phyloP scores from a whole-genome alignment of 2,329 filamentous ascomycete species.

The Onygenales sp. region DNA sequence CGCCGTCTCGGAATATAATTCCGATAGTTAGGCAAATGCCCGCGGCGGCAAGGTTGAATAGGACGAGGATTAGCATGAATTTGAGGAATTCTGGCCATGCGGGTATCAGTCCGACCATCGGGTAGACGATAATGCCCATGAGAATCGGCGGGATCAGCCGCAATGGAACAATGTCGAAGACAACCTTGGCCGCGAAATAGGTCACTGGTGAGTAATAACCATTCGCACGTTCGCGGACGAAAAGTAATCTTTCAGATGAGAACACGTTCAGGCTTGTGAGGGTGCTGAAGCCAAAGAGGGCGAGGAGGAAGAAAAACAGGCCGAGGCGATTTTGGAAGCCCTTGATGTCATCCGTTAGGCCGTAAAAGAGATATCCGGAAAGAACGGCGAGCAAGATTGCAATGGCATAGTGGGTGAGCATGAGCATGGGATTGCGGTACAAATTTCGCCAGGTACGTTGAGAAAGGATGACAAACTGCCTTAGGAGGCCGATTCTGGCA shows the following conservation, averaged over 20 bases:
- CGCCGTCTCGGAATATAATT: conserved; percentile 82
- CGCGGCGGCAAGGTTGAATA: conserved; percentile 92
- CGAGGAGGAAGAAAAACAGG: conserved; percentile 93
- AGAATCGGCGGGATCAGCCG: conserved; percentile 88
- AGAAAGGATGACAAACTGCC: conserved; percentile 85
- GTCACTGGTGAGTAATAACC: conserved; percentile 92
- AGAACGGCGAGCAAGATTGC: conserved; percentile 90
- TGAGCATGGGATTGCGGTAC: conserved; percentile 93
- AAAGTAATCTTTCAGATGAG: conserved; percentile 78
- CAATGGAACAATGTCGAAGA: conserved; percentile 96
- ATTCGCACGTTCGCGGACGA: conserved; percentile 88
- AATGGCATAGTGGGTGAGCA: conserved; percentile 97
- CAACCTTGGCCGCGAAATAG: conserved; percentile 90
- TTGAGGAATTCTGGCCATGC: conserved; percentile 76
- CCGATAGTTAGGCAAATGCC: conserved; percentile 94
- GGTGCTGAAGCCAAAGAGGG: conserved; percentile 93
- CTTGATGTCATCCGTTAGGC: conserved; percentile 87
- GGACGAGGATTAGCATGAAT: conserved; percentile 81
- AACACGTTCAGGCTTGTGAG: conserved; percentile 91
- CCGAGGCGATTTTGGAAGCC: conserved; percentile 97
- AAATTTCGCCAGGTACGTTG: conserved; percentile 92
- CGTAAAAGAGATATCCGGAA: conserved; percentile 92
- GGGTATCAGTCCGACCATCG: conserved; percentile 88
- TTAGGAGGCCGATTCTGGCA: conserved; percentile 64
- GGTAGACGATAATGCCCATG: conserved; percentile 92